phyloP scores from a whole-genome alignment of 495 filamentous ascomycete genomes.

The Hypoxylon cercidicola region DNA sequence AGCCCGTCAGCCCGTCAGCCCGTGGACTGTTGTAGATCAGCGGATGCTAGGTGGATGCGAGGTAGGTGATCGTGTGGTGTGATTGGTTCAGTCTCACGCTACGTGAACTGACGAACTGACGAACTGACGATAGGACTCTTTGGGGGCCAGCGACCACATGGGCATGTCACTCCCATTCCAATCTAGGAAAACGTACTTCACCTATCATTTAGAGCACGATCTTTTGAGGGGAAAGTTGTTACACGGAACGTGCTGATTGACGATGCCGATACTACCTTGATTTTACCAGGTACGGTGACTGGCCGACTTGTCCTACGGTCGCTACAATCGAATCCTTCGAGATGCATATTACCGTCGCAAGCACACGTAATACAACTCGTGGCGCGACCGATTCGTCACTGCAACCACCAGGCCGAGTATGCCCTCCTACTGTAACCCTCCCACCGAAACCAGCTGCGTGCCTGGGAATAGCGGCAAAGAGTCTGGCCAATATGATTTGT shows the following conservation, averaged over 20 bases:
- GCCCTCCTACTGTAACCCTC: slow-evolving; percentile 20
- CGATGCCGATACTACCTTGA: slow-evolving; percentile 19
- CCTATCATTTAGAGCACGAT: slow-evolving; percentile 15
- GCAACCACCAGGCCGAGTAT: slow-evolving; percentile 10
- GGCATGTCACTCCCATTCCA: neutral
- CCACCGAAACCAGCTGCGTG: slow-evolving; percentile 16
- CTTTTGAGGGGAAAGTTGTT: slow-evolving; percentile 17
- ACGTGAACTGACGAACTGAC: neutral
- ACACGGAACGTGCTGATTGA: slow-evolving; percentile 36
- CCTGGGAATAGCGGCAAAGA: slow-evolving; percentile 3
- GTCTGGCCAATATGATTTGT: slow-evolving; percentile 27
- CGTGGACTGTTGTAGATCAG: slow-evolving; percentile 3
- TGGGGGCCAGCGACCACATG: slow-evolving; percentile 3
- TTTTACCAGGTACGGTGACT: neutral
- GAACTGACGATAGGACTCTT: slow-evolving; percentile 12
- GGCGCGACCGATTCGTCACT: slow-evolving; percentile 10
- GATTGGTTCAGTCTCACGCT: slow-evolving; percentile 9
- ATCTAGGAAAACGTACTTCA: slow-evolving; percentile 17
- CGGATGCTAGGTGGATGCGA: neutral
- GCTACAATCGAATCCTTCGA: slow-evolving; percentile 29
- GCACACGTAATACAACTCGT: slow-evolving; percentile 10
- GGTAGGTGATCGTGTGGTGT: too few relatives aligned
- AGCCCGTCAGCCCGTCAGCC: too few relatives aligned
- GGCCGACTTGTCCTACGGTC: neutral
- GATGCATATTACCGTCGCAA: slow-evolving; percentile 9